These are phyloP conservation scores for Penicillium cosmopolitanum DNA, from an alignment of 495 filamentous ascomycete species.

Conservation along the genomic window DNA sequence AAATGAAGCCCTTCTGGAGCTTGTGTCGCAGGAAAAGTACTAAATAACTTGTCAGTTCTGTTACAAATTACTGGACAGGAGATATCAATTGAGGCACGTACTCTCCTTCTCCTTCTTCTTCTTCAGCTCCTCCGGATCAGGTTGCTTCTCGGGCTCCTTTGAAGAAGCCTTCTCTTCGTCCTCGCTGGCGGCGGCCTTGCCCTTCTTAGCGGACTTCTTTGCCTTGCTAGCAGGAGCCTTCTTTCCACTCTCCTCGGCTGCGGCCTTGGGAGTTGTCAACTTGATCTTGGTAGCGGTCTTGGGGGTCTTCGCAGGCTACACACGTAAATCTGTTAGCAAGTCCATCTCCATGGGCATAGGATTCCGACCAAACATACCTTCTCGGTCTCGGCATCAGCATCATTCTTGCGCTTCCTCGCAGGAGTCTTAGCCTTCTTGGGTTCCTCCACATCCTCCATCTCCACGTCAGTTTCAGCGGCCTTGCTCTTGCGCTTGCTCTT, in stretches of 20 bases:
- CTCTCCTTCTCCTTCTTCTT: constrained; percentile 70
- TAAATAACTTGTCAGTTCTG: constrained; percentile 21
- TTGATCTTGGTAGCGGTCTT: constrained; percentile 61
- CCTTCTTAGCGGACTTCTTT: constrained; percentile 54
- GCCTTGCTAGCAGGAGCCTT: constrained; percentile 62
- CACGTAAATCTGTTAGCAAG: constrained; percentile 21
- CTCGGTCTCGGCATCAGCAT: constrained; percentile 65
- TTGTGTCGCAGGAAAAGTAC: constrained; percentile 87
- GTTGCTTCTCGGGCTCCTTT: constrained; percentile 56
- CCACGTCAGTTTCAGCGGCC: constrained; percentile 65
- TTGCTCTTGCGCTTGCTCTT: constrained; percentile 27
- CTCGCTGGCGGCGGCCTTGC: constrained; percentile 47
- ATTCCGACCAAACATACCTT: constrained; percentile 56
- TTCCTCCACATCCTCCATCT: constrained; percentile 72
- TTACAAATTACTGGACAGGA: neutral
- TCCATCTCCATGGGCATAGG: neutral
- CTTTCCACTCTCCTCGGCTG: constrained; percentile 35
- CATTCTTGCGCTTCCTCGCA: constrained; percentile 71
- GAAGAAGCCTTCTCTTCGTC: constrained; percentile 42
- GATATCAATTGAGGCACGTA: constrained; percentile 35
- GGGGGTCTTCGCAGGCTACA: constrained; percentile 59
- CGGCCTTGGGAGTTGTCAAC: constrained; percentile 55
- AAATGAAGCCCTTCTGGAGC: constrained; percentile 88
- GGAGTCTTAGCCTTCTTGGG: constrained; percentile 53
- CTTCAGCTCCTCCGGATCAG: constrained; percentile 63